phyloP scores from a whole-genome alignment of 2,329 filamentous ascomycete genomes.

The Helotiales sp. region DNA sequence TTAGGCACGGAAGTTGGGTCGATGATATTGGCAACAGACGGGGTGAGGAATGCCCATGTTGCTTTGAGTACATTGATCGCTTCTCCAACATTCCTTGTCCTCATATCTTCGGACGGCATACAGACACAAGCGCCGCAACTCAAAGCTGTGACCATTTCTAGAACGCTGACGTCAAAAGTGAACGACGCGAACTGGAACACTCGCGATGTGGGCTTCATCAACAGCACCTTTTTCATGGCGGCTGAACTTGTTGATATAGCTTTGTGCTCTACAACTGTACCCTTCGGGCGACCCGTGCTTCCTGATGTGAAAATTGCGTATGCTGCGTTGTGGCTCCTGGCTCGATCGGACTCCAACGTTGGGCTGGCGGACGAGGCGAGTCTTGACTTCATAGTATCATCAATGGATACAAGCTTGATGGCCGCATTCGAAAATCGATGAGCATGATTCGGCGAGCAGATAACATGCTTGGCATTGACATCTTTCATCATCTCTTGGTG shows the following conservation, averaged over 20 bases:
- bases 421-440: background rate
- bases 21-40: constrained; percentile 6
- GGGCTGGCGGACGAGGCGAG: background rate
- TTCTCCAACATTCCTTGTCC: constrained; percentile 29
- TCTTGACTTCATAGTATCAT: background rate
- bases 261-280: constrained; percentile 21
- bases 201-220: constrained; percentile 2
- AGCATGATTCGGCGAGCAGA: constrained; percentile 17
- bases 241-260: constrained; percentile 16
- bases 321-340: constrained; percentile 8
- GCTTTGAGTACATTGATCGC: background rate
- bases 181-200: constrained; percentile 19
- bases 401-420: background rate
- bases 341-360: background rate
- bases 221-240: background rate
- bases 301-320: constrained; percentile 37
- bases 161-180: constrained; percentile 26
- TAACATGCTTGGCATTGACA: background rate
- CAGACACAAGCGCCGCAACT: constrained; percentile 47
- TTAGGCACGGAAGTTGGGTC: background rate
- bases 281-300: constrained; percentile 28
- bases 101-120: constrained; percentile 45
- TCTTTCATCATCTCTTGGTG: constrained; percentile 11
- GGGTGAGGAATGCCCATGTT: constrained; percentile 10
- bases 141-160: constrained; percentile 34